Base-by-base conservation (phyloP, 2,329 filamentous ascomycete genomes). In the Penicillium capsulatum region DNA sequence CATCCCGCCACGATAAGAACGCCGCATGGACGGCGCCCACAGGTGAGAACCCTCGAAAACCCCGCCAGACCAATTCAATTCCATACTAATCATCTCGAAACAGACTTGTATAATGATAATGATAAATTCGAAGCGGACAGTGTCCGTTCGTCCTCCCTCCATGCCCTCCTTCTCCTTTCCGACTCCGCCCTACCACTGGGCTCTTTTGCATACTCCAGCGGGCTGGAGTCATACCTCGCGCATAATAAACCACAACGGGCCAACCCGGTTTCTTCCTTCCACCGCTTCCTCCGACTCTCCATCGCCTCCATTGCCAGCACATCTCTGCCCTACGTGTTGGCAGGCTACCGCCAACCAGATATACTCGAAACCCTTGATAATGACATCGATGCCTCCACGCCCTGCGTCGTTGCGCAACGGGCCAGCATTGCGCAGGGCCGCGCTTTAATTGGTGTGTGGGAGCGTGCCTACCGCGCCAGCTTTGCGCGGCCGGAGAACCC, bases 181-280 rank as follows among this genome's bases (percentile, higher is more conserved):
- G 79, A 83, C 62, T 81, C 79, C 14, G 79, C 79, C 13, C 71
- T 83, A 1, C 79, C 79, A 1, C 65, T 83, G 2, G 79, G 79
- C 31, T 81, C 79, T 1, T 83, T 83, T 57, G 79, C 79, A 47
- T 83, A 81, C 65, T 80, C 75, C 58, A 78, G 71, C 54, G 79
- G 79, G 3, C 66, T 83, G 13, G 79, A 83, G 59, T 82, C 79
- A 14, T 82, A 77, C 55, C 72, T 83, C 36, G 77, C 76, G 3
- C 79, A 83, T 57, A 63, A 70, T 46, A 72, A 71, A 41, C 53
- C 59, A 14, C 52, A 63, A n/a, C 59, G 64, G 14, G 41, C 57
- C 24, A 60, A 60, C 13, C 57, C 59, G 3, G 53, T 61, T 10
- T 48, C 59, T 11, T 68, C 70, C 3, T 81, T 81, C 60, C 64